These are phyloP conservation scores for Lolium perenne DNA, from an alignment of 176 grass and related monocot genomes.

Conservation along the genomic window DNA sequence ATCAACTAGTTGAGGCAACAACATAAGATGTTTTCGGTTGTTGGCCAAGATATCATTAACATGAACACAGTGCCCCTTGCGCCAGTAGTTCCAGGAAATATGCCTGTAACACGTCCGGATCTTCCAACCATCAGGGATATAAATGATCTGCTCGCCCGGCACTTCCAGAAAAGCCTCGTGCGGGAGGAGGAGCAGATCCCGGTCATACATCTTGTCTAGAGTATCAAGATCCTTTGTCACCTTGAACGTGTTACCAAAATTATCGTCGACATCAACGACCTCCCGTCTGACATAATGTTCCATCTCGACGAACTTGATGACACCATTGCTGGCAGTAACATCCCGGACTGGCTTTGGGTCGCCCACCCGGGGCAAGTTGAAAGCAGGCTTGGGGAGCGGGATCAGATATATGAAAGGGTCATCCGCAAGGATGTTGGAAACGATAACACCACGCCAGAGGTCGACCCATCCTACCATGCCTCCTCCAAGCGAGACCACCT, in stretches of 20 bases:
- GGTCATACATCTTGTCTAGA: neutral
- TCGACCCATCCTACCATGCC: constrained; percentile 1
- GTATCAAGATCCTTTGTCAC: neutral
- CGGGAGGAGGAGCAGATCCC: neutral
- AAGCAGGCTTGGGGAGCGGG: neutral
- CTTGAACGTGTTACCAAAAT: neutral
- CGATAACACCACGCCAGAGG: neutral
- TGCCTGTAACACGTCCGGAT: neutral
- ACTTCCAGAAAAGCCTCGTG: neutral
- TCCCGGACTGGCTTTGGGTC: neutral
- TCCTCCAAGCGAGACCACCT: constrained; percentile 8
- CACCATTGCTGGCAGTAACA: neutral
- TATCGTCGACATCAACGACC: neutral
- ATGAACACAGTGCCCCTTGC: neutral
- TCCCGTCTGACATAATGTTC: neutral
- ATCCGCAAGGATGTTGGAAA: neutral
- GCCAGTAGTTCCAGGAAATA: neutral
- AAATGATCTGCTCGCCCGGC: neutral
- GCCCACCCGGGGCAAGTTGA: neutral
- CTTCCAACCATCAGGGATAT: neutral
- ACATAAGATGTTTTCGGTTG: neutral
- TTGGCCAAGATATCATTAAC: neutral
- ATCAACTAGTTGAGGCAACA: neutral
- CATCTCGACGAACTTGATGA: constrained; percentile 1
- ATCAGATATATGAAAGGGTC: neutral